A percentile compares a stretch with the other conserved stretches of the same genome.
phyloP scores from a whole-genome alignment of 2,329 filamentous ascomycete genomes.

The Cordyceps sp. region DNA sequence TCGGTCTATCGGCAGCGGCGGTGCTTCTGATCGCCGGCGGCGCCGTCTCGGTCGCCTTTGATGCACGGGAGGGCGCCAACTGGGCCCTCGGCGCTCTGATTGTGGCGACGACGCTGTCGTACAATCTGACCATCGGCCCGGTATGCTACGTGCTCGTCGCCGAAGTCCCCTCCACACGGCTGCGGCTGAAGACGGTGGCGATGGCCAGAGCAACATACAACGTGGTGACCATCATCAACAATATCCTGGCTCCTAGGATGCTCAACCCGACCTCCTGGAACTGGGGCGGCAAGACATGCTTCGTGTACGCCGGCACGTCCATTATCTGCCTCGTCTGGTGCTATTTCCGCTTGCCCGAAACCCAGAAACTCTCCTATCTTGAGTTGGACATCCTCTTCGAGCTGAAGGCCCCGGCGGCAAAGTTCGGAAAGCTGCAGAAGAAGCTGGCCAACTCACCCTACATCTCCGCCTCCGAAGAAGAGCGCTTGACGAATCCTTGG shows the following conservation, averaged over 20 bases:
- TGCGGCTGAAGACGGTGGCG: conserved; percentile 22
- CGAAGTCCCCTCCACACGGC: conserved; percentile 20
- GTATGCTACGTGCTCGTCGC: conserved; percentile 22
- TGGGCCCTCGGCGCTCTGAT: conserved; percentile 20
- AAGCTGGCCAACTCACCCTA: conserved; percentile 7
- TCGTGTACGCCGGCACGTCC: conserved; percentile 8
- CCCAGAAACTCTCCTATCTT: conserved; percentile 10
- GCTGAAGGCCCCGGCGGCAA: conserved; percentile 8
- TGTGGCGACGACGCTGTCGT: conserved; percentile 23
- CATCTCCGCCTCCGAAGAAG: conserved; percentile 5
- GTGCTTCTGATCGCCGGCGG: conserved; percentile 21
- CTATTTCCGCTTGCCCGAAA: conserved; percentile 11
- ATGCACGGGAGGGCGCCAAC: conserved; percentile 9
- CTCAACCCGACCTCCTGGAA: conserved; percentile 12
- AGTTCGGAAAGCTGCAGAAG: conserved; percentile 15
- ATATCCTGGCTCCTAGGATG: conserved; percentile 11
- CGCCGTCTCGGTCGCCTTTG: conserved; percentile 16
- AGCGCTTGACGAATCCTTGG: conserved; percentile 9
- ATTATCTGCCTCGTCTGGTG: conserved; percentile 10
- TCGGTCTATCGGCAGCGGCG: conserved; percentile 16
- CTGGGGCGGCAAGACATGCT: conserved; percentile 10
- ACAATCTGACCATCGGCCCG: conserved; percentile 20
- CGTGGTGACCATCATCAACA: conserved; percentile 9
- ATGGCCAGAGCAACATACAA: conserved; percentile 15
- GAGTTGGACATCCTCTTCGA: conserved; percentile 14